Percentiles rank a stretch among this genome's conserved stretches.
Conservation (phyloP, 208 protist genomes). For the Trypanosomatidae sp. region DNA sequence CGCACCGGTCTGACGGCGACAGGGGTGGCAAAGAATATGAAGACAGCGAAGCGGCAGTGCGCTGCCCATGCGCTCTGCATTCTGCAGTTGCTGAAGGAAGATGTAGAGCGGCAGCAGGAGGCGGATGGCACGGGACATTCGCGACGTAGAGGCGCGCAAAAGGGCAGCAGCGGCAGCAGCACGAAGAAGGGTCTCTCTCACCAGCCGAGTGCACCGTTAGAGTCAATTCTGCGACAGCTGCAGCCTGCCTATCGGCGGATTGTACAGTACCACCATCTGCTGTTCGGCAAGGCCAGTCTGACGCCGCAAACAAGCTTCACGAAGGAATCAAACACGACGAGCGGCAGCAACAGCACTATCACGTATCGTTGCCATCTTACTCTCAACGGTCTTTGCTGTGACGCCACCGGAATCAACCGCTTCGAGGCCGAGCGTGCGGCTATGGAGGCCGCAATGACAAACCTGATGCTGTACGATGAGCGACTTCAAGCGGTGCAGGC, state of each 20-base stretch:
- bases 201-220: slow-evolving; percentile 7
- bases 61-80: slow-evolving; percentile 69
- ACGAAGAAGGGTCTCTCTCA: background rate
- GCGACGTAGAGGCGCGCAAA: slow-evolving; percentile 1
- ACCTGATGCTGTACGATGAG: slow-evolving; percentile 70
- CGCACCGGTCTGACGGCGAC: slow-evolving; percentile 36
- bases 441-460: slow-evolving; percentile 39
- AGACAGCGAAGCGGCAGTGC: slow-evolving; percentile 56
- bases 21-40: slow-evolving; percentile 43
- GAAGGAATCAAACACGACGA: slow-evolving; percentile 11
- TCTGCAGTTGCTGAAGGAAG: slow-evolving; percentile 26
- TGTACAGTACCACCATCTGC: slow-evolving; percentile 40
- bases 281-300: slow-evolving; percentile 29
- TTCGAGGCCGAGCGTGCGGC: slow-evolving; percentile 77
- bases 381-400: slow-evolving; percentile 44
- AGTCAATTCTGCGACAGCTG: slow-evolving; percentile 39
- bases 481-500: slow-evolving; percentile 50
- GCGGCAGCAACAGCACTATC: background rate
- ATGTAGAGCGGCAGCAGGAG: slow-evolving; percentile 5
- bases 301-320: slow-evolving; percentile 32
- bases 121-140: background rate
- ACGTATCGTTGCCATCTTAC: slow-evolving; percentile 47
- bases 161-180: background rate
- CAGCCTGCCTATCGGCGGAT: slow-evolving; percentile 41
- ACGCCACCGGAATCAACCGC: slow-evolving; percentile 61